Base-by-base conservation (phyloP, 352 stramenopile genomes). In the Halophytophthora batemanensis region DNA sequence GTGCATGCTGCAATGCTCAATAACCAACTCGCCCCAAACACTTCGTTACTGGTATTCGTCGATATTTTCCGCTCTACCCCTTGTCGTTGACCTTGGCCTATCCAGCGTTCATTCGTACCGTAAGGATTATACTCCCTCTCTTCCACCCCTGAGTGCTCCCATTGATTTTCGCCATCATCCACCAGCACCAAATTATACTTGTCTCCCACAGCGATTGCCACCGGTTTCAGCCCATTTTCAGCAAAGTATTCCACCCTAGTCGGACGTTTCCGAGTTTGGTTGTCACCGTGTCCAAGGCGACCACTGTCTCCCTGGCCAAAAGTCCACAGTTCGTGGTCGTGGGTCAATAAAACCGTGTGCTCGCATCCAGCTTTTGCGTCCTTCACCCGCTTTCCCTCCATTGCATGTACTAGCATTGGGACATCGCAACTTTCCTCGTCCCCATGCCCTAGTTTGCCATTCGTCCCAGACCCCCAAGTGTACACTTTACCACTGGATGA, bases 161-260 rank as follows among this genome's bases (percentile, higher is more conserved):
- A 36, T 33, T 56, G 40, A 29, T n/a, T 23, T 8, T 69, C 57
- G n/a, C 18, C 43, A 33, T 86, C 63, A 33, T 71, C 72, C 0
- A 87, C 82, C 14, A 94, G 53, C 34, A 94, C 61, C 7, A 94
- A 64, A 28, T 92, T 94, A 45, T 94, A 94, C 55, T 94, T 94
- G 61, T 94, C 84, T 10, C 84, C 84, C 11, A 92, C 84, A 18
- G 84, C 84, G 36, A 93, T 87, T 11, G 82, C 74, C 8, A 94
- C 71, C 5, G 81, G 77, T 25, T 71, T 71, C 8, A 88, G 23
- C 0, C 69, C 71, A 12, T 51, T 71, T 17, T 82, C 56, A 0
- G 53, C 44, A 48, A 91, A 88, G 6, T 73, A 42, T 14, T 90
- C 77, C 25, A 94, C 60, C 45, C 64, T 53, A 3, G 71, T 83